Evolutionary conservation across 345 rosid species (phyloP).

Genomic region (Citrus sinensis): DNA sequence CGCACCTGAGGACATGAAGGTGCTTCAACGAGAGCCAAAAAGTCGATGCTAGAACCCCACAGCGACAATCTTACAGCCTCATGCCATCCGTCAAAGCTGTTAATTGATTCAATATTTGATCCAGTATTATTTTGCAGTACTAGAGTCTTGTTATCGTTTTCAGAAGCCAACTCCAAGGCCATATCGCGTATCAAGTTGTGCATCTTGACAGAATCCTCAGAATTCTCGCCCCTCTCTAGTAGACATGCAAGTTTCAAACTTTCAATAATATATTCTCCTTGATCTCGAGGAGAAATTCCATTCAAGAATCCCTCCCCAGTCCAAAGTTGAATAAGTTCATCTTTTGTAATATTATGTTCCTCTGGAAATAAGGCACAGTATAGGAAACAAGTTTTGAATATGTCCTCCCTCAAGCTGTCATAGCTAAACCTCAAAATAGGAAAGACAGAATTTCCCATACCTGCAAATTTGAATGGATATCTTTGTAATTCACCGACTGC

Average conservation of each 20-base stretch:
- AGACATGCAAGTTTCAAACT: slow-evolving; percentile 21
- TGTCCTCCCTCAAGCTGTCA: not conserved
- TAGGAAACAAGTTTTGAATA: slow-evolving; percentile 7
- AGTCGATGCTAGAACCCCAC: not conserved
- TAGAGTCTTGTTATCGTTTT: not conserved
- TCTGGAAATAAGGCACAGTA: slow-evolving; percentile 12
- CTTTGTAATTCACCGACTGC: not conserved
- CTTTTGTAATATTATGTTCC: not conserved
- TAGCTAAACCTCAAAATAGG: not conserved
- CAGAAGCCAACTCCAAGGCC: slow-evolving; percentile 20
- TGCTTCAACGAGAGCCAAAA: not conserved
- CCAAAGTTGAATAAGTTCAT: slow-evolving; percentile 11
- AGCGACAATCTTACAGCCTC: not conserved
- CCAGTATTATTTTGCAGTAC: not conserved
- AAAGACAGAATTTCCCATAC: not conserved
- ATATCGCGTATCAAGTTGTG: slow-evolving; percentile 25
- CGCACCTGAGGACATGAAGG: not conserved
- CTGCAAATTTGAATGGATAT: not conserved
- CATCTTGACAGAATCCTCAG: slow-evolving; percentile 5
- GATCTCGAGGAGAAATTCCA: not conserved
- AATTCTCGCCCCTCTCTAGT: slow-evolving; percentile 8
- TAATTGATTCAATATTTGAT: not conserved
- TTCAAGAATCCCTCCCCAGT: slow-evolving; percentile 22
- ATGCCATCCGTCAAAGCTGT: not conserved
- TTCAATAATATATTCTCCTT: not conserved